Evolutionary conservation across 805 yeast genomes (phyloP), one percentile per base, ranked within the genome.

Genomic region (Saturnispora sekii): DNA sequence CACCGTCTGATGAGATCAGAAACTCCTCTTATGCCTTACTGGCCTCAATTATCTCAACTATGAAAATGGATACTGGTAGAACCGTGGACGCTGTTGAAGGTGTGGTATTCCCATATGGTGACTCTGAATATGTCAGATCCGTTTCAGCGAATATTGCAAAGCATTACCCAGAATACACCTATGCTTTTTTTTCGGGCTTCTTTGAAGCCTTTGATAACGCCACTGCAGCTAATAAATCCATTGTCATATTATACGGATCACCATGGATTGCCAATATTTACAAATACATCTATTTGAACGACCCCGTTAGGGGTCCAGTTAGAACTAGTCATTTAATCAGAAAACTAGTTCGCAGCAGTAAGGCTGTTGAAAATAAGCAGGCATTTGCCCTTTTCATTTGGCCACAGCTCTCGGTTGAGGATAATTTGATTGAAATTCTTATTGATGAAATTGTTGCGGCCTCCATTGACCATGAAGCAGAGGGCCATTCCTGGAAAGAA

Each of bases 211-310:
- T 70, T 47, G 75, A 68, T 2, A 63, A 61, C 40, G 53, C 72
- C 16, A 60, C 65, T 0, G 47, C 44, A 0, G 64, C 59, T 7
- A 66, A 65, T 34, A 46, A 64, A 56, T 57, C 67, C 40, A 52
- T 67, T n/a, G 63, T 70, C 45, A 70, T 77, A 1, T 67, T 68
- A 15, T 79, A 78, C 54, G 64, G 79, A 10, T 67, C 83, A 0
- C 89, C 93, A 2, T 87, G 95, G 95, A 68, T 83, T 12, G 72
- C 72, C 18, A 82, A 85, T 53, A 67, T 85, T 18, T 76, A 77
- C 56, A 67, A 69, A 11, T 61, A 76, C 51, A 79, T 84, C 7
- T 81, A 69, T 54, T 53, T 72, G 35, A 67, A 66, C 14, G 77
- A 74, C 52, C 77, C 75, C 26, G 73, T 70, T 29, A 67, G 65